Evolutionary conservation across 108 stramenopile species (phyloP).

Genomic region (Pseudonitzschia delicatissima): DNA sequence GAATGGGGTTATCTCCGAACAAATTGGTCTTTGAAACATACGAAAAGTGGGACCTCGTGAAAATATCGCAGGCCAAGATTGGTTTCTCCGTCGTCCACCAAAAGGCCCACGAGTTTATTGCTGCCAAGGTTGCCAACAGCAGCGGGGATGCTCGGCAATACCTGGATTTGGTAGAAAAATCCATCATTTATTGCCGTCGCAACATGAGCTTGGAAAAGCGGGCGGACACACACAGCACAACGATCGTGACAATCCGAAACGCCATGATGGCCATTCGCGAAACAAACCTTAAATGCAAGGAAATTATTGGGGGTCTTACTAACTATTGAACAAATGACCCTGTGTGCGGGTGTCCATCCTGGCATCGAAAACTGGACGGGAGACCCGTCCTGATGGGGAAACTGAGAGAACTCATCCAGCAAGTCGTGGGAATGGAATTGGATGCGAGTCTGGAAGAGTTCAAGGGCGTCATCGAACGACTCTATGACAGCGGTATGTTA

Average conservation of each 20-base stretch:
- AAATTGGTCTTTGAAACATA: constrained; percentile 60
- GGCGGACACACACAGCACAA: constrained; percentile 12
- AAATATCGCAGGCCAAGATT: constrained; percentile 51
- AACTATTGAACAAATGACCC: constrained; percentile 45
- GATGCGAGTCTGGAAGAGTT: constrained; percentile 33
- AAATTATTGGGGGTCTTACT: constrained; percentile 47
- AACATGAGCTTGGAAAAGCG: constrained; percentile 4
- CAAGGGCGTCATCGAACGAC: constrained; percentile 32
- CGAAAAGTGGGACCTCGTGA: constrained; percentile 40
- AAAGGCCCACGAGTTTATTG: constrained; percentile 52
- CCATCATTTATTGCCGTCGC: constrained; percentile 29
- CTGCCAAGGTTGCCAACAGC: constrained; percentile 47
- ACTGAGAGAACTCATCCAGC: constrained; percentile 29
- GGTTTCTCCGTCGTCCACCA: constrained; percentile 52
- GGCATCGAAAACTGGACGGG: constrained; percentile 13
- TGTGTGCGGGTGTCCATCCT: constrained; percentile 43
- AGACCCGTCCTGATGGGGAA: constrained; percentile 25
- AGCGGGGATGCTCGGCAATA: constrained; percentile 69
- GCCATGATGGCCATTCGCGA: constrained; percentile 51
- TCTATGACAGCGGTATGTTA: constrained; percentile 44
- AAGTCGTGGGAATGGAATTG: constrained; percentile 25
- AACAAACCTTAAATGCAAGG: constrained; percentile 25
- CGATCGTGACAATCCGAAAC: constrained; percentile 56
- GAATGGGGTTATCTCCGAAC: constrained; percentile 36
- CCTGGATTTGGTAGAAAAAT: constrained; percentile 46